Evolutionary conservation across 1,284 basidiomycete genomes (phyloP), one percentile per base, ranked within the genome.

Genomic region (Agaricales sp.): DNA sequence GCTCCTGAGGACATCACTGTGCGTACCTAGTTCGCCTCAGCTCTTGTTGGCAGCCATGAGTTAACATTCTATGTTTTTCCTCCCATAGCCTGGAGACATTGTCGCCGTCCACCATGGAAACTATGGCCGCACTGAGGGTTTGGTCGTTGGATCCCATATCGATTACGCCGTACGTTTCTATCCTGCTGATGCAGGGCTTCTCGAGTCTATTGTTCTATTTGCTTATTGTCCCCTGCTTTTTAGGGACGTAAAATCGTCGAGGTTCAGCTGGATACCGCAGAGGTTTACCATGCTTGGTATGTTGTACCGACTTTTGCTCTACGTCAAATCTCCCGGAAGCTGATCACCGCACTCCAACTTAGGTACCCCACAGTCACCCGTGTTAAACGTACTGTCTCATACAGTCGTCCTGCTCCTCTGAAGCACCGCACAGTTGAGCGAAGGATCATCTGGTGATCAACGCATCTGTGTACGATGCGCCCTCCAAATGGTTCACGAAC

Each of bases 241-340:
- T 58, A 89, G 86, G 86, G 86, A 50, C 80, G 86, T 50, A 82
- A 86, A 67, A 74, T 88, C 54, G 66, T 89, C 52, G 83, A 88
- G 60, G 81, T 90, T 35, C 86, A 86, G 61, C 75, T 89, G 49
- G 83, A 87, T 54, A 67, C 73, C 19, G 70, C 70, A 24, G 78
- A 83, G 51, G 60, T 85, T 51, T 84, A 81, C 71, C 68, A 82
- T 52, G 78, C 82, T 47, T 83, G 76, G 80, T 82, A 57, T 52
- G 68, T 64, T 19, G 48, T 38, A 35, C 25, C 16, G 23, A 19
- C 48, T 50, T 16, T 19, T n/a, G 44, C 14, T 49, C 41, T 23
- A n/a, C n/a, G n/a, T n/a, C n/a, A n/a, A n/a, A n/a, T n/a, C n/a
- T n/a, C n/a, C n/a, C n/a, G n/a, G n/a, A n/a, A n/a, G n/a, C n/a